Evolutionary conservation across 148 eudicot genomes (phyloP).

Genomic region (Arctostaphylos glauca): DNA sequence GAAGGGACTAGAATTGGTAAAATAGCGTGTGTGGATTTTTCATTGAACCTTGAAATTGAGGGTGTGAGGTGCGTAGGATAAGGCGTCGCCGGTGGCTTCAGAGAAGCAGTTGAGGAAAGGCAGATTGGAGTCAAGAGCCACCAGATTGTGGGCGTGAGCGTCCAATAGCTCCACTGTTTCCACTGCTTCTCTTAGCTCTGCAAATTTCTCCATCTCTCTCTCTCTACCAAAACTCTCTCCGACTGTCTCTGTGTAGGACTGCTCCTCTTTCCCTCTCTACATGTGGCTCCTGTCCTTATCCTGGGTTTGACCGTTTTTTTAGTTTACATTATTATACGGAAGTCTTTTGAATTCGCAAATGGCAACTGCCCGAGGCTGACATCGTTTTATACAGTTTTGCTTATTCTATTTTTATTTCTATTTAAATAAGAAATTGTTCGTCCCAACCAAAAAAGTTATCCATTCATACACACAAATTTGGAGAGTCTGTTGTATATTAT

Average conservation of each 20-base stretch:
- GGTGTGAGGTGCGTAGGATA: slow-evolving; percentile 60
- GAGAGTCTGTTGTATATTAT: too few species aligned
- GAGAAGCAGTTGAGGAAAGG: slow-evolving; percentile 78
- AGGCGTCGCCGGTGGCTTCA: slow-evolving; percentile 65
- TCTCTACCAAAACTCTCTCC: background rate
- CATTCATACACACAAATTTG: too few species aligned
- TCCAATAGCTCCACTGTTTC: slow-evolving; percentile 64
- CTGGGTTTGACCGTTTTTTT: background rate
- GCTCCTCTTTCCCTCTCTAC: background rate
- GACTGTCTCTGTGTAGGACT: background rate
- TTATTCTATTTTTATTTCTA: too few species aligned
- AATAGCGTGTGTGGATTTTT: background rate
- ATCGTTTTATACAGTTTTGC: too few species aligned
- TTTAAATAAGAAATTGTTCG: too few species aligned
- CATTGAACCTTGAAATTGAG: slow-evolving; percentile 69
- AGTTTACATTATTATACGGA: background rate
- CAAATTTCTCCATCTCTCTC: slow-evolving; percentile 40
- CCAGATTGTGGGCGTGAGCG: slow-evolving; percentile 81
- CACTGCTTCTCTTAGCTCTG: slow-evolving; percentile 56
- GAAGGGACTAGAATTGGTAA: background rate
- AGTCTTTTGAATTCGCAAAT: background rate
- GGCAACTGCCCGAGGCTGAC: too few species aligned
- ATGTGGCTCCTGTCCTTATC: background rate
- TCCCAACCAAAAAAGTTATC: too few species aligned
- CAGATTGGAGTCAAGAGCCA: slow-evolving; percentile 57